Base-by-base conservation (phyloP, 2,329 filamentous ascomycete species). In the Fusarium veterinarium region DNA sequence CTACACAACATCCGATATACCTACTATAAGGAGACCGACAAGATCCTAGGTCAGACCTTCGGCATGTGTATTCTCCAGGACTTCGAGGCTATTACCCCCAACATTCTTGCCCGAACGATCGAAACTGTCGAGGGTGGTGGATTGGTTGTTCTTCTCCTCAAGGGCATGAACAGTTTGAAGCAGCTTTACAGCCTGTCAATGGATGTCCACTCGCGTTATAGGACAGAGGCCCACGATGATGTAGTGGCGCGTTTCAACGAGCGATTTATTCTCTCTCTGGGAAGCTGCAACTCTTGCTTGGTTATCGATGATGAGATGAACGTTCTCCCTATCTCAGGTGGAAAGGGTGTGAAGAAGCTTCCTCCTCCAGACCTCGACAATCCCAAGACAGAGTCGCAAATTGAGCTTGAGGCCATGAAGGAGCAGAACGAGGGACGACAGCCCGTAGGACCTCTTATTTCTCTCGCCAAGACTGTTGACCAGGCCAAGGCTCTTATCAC, bases 1-100 rank as follows among this genome's bases (percentile, higher is more conserved):
- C 91, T 97, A 64, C 93, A 98, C 85, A 95, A 98, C 83, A 97
- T 99, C 81, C 93, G 96, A 82, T 99, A 99, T 89, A 94, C 96
- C 64, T 99, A 97, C 88, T 99, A 99, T 87, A 99, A 99, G 84
- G 96, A 99, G 85, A 98, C 96, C 33, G 96, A 99, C 79, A 98
- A 98, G 87, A 98, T 99, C 79, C 84, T 98, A 63, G 96, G 96
- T 81, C 97, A 98, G 82, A 99, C 96, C 46, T 99, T 96, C 80
- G 95, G 95, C 80, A 98, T 98, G 94, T 98, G 95, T 81, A 97
- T 99, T 73, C 85, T 99, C 76, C 96, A 99, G 82, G 96, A 99
- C 80, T 99, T 99, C 78, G 96, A 99, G 83, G 96, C 95, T 44
- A 90, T 99, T 75, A 99, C 96, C 14, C 96, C 96, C n/a, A 99